Percentiles rank a stretch among this genome's conserved stretches.
phyloP scores from a whole-genome alignment of 1,284 basidiomycete species.

The Melanopsichium pennsylvanicum region DNA sequence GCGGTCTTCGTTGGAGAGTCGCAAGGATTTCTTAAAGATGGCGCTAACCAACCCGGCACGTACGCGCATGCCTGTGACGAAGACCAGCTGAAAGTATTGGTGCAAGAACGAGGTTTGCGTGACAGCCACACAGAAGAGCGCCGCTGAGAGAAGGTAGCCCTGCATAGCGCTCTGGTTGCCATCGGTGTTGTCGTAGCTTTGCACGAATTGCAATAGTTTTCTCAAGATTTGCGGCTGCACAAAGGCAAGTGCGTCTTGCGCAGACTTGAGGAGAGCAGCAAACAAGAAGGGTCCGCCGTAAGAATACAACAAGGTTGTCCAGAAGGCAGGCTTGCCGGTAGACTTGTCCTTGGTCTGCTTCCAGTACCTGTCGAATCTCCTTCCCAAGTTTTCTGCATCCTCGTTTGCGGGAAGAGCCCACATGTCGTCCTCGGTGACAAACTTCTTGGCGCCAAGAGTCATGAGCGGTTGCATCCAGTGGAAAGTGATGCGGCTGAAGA shows the following conservation, averaged over 20 bases:
- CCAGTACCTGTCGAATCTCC: constrained; percentile 74
- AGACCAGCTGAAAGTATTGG: constrained; percentile 77
- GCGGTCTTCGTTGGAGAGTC: constrained; percentile 78
- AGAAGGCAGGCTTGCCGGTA: constrained; percentile 73
- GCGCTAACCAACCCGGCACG: constrained; percentile 87
- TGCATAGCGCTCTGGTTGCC: constrained; percentile 40
- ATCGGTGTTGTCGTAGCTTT: constrained; percentile 31
- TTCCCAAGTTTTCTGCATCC: constrained; percentile 72
- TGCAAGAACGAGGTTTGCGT: constrained; percentile 76
- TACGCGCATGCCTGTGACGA: constrained; percentile 72
- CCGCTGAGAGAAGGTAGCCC: constrained; percentile 59
- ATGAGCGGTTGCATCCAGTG: constrained; percentile 80
- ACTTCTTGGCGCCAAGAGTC: constrained; percentile 74
- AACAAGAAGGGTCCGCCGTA: constrained; percentile 72
- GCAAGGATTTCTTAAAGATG: constrained; percentile 74
- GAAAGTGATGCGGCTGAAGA: constrained; percentile 71
- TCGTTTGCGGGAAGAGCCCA: constrained; percentile 75
- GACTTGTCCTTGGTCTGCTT: constrained; percentile 77
- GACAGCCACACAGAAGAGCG: constrained; percentile 76
- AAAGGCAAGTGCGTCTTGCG: constrained; percentile 69
- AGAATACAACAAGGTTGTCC: constrained; percentile 70
- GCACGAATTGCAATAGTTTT: constrained; percentile 77
- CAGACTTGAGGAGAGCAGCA: constrained; percentile 50
- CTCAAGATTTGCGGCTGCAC: constrained; percentile 88
- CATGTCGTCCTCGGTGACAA: constrained; percentile 81